Percentiles rank a stretch among this genome's conserved stretches.
Conservation (phyloP, 106 monocot genomes). For the Alisma plantagoaquatica region DNA sequence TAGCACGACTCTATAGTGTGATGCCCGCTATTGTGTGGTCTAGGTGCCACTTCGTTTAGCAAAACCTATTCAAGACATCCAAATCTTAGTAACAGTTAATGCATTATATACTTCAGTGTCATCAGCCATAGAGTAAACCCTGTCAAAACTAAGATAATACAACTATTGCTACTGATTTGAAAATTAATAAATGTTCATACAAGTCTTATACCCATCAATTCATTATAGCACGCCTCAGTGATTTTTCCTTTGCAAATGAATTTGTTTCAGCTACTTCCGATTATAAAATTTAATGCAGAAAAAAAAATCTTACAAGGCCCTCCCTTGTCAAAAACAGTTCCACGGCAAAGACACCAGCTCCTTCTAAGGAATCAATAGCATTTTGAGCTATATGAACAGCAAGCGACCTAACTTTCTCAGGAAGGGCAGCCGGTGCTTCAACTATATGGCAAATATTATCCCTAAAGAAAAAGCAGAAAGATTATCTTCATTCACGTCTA, state of each 20-base stretch:
- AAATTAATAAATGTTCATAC: too few species aligned
- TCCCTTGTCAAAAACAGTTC: slow-evolving; percentile 84
- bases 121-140: not conserved
- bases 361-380: slow-evolving; percentile 71
- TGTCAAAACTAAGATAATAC: not conserved
- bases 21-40: slow-evolving; percentile 99
- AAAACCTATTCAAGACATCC: slow-evolving; percentile 38
- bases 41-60: slow-evolving; percentile 95
- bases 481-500: too few species aligned
- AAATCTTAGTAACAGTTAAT: not conserved
- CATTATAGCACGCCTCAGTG: too few species aligned
- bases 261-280: too few species aligned
- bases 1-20: slow-evolving; percentile 97
- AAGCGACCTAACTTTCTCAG: slow-evolving; percentile 49
- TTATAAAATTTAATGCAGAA: too few species aligned
- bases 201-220: too few species aligned
- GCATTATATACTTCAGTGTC: not conserved
- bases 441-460: slow-evolving; percentile 96
- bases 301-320: slow-evolving; percentile 36
- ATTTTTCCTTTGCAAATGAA: too few species aligned
- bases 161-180: too few species aligned
- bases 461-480: too few species aligned
- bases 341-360: slow-evolving; percentile 93
- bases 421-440: slow-evolving; percentile 82
- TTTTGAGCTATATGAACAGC: slow-evolving; percentile 60